phyloP scores from a whole-genome alignment of 441 rosid species.

The Brassica balearica region DNA sequence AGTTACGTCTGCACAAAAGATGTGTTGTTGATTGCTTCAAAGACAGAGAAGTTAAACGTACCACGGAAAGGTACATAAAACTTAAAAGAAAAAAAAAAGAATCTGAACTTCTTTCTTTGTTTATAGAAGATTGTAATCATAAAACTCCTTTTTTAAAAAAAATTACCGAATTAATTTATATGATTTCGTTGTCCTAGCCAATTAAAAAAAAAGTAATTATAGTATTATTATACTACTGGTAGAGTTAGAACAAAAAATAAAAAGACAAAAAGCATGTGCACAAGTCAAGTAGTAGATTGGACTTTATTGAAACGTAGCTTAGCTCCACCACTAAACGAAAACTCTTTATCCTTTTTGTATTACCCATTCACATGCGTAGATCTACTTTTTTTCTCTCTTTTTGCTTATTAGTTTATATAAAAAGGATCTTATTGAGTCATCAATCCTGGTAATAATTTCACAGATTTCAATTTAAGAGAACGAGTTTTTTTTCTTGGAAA shows the following conservation, averaged over 20 bases:
- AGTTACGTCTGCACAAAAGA: constrained; percentile 40
- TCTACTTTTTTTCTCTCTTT: constrained; percentile 28
- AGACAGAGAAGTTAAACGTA: constrained; percentile 40
- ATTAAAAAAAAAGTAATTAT: background rate
- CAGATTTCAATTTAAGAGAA: background rate
- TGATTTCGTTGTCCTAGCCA: background rate
- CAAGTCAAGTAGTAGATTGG: constrained; percentile 30
- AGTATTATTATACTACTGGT: background rate
- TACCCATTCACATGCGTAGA: constrained; percentile 35
- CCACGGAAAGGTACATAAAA: constrained; percentile 44
- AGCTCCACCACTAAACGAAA: constrained; percentile 37
- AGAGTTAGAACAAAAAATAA: background rate
- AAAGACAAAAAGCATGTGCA: background rate
- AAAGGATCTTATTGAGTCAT: background rate
- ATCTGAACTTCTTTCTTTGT: constrained; percentile 19
- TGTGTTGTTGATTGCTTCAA: constrained; percentile 9
- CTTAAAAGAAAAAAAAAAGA: background rate
- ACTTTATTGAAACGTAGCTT: constrained; percentile 34
- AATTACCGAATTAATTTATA: background rate
- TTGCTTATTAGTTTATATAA: background rate
- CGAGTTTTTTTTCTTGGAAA: background rate
- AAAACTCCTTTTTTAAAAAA: background rate
- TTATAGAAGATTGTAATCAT: constrained; percentile 16
- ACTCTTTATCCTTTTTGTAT: constrained; percentile 30
- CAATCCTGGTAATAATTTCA: background rate